Conservation (phyloP, 495 filamentous ascomycete genomes). For the Penicillium desertorum region DNA sequence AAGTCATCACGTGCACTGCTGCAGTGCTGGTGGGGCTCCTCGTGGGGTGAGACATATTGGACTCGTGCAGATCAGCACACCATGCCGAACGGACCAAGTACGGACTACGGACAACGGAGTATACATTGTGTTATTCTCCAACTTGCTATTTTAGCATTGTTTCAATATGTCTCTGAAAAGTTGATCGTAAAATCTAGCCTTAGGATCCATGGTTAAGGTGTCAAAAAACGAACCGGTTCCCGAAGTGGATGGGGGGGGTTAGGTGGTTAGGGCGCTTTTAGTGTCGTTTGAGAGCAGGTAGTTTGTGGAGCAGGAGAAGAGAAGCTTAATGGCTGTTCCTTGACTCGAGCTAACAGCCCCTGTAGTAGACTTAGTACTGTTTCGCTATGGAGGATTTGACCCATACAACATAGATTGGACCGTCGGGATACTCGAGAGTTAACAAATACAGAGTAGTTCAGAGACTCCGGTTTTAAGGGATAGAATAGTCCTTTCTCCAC, state of each 20-base stretch:
- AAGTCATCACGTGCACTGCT: conserved; percentile 1
- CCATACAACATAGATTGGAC: not conserved
- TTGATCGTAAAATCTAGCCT: conserved; percentile 25
- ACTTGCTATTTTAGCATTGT: not conserved
- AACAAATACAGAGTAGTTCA: too few species aligned
- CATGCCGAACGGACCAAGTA: not conserved
- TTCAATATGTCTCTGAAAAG: conserved; percentile 13
- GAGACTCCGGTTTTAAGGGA: not conserved
- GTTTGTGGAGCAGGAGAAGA: conserved; percentile 15
- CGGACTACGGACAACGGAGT: not conserved
- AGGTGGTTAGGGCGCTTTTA: conserved; percentile 13
- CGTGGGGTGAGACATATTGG: conserved; percentile 13
- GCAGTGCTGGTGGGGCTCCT: conserved; percentile 4
- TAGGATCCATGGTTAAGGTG: conserved; percentile 12
- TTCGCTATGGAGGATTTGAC: not conserved
- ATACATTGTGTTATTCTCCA: not conserved
- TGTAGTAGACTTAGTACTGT: not conserved
- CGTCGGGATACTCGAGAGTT: too few species aligned
- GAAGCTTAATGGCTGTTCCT: not conserved
- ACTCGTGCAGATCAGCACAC: not conserved
- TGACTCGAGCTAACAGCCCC: not conserved
- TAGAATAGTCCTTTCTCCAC: not conserved
- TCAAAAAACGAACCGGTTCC: conserved; percentile 25
- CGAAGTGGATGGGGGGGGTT: conserved; percentile 8
- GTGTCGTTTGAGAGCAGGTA: conserved; percentile 17